Conservation (phyloP, 1,284 basidiomycete species). For the Apiotrichum akiyoshidainum region DNA sequence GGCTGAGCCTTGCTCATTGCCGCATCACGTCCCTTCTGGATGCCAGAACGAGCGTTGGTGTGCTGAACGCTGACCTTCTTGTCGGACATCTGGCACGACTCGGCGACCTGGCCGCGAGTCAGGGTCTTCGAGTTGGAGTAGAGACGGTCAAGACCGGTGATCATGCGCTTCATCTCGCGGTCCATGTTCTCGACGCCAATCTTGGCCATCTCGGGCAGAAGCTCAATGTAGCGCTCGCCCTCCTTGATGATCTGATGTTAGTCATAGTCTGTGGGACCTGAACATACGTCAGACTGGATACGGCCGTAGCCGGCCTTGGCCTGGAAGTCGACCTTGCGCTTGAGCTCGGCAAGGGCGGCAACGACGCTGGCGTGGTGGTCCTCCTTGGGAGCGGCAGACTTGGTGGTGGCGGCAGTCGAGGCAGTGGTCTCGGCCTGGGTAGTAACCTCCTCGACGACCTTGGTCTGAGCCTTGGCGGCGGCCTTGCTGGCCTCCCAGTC, state of each 20-base stretch:
- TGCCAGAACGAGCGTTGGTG: conserved; percentile 23
- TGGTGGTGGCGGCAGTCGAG: background rate
- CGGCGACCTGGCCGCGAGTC: conserved; percentile 35
- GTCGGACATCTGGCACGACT: conserved; percentile 33
- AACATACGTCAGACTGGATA: conserved; percentile 34
- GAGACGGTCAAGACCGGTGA: conserved; percentile 45
- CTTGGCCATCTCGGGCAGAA: conserved; percentile 25
- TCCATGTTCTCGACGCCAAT: conserved; percentile 31
- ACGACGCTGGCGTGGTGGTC: conserved; percentile 2
- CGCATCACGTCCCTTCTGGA: conserved; percentile 23
- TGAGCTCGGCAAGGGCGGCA: conserved; percentile 19
- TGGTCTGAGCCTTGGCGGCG: background rate
- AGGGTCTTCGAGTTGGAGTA: conserved; percentile 37
- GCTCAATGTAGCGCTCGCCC: conserved; percentile 17
- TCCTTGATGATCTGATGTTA: conserved; percentile 12
- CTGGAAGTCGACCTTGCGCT: conserved; percentile 31
- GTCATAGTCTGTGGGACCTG: background rate
- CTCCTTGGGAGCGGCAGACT: conserved; percentile 1
- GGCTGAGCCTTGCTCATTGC: conserved; percentile 24
- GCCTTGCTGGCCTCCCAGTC: background rate
- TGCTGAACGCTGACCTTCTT: conserved; percentile 21
- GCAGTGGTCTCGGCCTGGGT: background rate
- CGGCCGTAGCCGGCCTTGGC: conserved; percentile 31
- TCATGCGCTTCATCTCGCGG: conserved; percentile 38
- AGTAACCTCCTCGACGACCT: background rate